These are phyloP conservation scores for Nicotiana tomentosiformis DNA, from an alignment of 257 asterid genomes.

Conservation along the genomic window DNA sequence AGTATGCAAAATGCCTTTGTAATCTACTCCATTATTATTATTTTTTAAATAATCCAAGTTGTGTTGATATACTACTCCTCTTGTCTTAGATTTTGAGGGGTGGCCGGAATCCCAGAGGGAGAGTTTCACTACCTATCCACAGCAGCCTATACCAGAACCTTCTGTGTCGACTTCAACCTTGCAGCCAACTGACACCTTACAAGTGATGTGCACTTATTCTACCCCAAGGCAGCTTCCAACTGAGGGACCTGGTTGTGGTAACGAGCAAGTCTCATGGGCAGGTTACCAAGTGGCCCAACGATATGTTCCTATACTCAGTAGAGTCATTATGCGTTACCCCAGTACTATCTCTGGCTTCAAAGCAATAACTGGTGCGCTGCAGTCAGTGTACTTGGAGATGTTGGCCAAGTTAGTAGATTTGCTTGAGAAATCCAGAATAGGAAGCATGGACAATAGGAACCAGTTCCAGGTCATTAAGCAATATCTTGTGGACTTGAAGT, in stretches of 20 bases:
- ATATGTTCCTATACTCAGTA: constrained; percentile 9
- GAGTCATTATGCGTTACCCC: constrained; percentile 3
- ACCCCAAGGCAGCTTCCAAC: neutral
- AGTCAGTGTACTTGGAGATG: neutral
- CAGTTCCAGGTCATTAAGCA: neutral
- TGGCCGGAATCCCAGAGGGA: neutral
- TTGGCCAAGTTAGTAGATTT: constrained; percentile 5
- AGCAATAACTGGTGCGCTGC: neutral
- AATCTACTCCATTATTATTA: neutral
- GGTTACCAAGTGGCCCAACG: constrained; percentile 2
- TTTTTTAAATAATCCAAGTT: neutral
- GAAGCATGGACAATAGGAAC: neutral
- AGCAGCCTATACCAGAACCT: neutral
- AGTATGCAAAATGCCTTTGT: neutral
- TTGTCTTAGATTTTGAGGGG: neutral
- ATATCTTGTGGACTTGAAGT: constrained; percentile 7
- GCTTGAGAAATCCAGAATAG: constrained; percentile 12
- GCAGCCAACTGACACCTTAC: neutral
- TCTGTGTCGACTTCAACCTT: neutral
- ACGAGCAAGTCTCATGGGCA: constrained; percentile 7
- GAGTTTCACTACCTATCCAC: neutral
- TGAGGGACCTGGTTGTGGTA: neutral
- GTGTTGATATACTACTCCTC: neutral
- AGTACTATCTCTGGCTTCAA: constrained; percentile 1
- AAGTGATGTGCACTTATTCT: neutral